Conservation (phyloP, 768 basidiomycete species). For the Lentinula sp. region DNA sequence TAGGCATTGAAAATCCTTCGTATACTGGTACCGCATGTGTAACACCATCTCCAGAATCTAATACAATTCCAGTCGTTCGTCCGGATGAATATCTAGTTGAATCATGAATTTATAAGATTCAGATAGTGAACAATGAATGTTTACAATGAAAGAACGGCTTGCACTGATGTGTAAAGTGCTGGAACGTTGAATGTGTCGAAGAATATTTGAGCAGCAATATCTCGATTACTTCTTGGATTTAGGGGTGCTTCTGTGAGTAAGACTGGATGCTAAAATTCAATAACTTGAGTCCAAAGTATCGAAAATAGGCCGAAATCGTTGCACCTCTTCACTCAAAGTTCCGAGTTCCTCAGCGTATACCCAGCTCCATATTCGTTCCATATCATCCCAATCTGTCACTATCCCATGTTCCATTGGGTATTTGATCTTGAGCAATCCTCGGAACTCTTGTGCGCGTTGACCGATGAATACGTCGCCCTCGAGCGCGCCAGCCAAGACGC, state of each 20-base stretch:
- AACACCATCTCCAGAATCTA: constrained; percentile 98
- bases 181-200: constrained; percentile 99
- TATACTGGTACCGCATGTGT: constrained; percentile 99
- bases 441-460: constrained; percentile 88
- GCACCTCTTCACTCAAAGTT: constrained; percentile 93
- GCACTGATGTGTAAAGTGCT: constrained; percentile 92
- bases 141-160: constrained; percentile 93
- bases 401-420: constrained; percentile 99
- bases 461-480: constrained; percentile 98
- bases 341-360: constrained; percentile 95
- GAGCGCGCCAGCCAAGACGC: constrained; percentile 95
- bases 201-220: constrained; percentile 96
- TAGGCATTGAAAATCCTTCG: constrained; percentile 99
- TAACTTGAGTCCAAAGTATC: not conserved
- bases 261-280: constrained; percentile 77
- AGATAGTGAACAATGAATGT: constrained; percentile 22
- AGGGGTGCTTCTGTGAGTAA: constrained; percentile 95
- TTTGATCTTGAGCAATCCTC: constrained; percentile 94
- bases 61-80: constrained; percentile 96
- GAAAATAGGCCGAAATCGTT: constrained; percentile 8
- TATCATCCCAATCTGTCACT: constrained; percentile 99
- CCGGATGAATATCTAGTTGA: constrained; percentile 88
- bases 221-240: constrained; percentile 94
- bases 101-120: not conserved
- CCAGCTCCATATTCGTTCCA: constrained; percentile 99